Conservation (phyloP, 2,329 filamentous ascomycete species). For the Capronia americana region DNA sequence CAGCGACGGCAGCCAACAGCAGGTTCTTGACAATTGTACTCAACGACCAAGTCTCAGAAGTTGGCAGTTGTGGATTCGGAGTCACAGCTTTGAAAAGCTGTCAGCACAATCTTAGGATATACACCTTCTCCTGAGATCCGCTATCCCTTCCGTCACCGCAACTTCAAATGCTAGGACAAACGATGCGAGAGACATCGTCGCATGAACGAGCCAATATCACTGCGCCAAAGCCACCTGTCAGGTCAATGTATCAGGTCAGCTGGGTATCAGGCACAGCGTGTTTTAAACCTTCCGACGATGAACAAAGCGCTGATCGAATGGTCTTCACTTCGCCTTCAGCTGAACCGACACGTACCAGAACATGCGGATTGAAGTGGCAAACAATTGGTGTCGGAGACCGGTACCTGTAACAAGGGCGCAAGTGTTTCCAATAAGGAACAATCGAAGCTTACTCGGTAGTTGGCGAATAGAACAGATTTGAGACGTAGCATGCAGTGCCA, state of each 20-base stretch:
- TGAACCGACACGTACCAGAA: slow-evolving; percentile 1
- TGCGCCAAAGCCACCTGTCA: not conserved
- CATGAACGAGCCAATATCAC: not conserved
- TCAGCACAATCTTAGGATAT: slow-evolving; percentile 15
- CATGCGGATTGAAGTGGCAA: slow-evolving; percentile 14
- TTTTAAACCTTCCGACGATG: slow-evolving; percentile 1
- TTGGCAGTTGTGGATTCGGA: not conserved
- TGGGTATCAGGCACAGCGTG: slow-evolving; percentile 2
- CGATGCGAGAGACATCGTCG: not conserved
- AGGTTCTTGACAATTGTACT: not conserved
- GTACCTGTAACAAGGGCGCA: slow-evolving; percentile 20
- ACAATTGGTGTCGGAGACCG: slow-evolving; percentile 20
- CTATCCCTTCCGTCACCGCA: slow-evolving; percentile 4
- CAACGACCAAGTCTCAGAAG: not conserved
- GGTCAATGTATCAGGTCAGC: slow-evolving; percentile 20
- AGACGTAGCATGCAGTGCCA: slow-evolving; percentile 33
- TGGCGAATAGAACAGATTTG: slow-evolving; percentile 14
- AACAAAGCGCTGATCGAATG: not conserved
- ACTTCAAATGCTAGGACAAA: not conserved
- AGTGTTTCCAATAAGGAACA: slow-evolving; percentile 15
- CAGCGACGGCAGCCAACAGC: not conserved
- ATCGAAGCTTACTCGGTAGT: slow-evolving; percentile 28
- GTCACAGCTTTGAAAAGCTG: slow-evolving; percentile 8
- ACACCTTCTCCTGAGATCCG: not conserved
- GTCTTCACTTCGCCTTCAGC: slow-evolving; percentile 1